Percentiles rank a stretch among this genome's conserved stretches.
Conservation (phyloP, 345 rosid species). For the Hirschfeldia incana region DNA sequence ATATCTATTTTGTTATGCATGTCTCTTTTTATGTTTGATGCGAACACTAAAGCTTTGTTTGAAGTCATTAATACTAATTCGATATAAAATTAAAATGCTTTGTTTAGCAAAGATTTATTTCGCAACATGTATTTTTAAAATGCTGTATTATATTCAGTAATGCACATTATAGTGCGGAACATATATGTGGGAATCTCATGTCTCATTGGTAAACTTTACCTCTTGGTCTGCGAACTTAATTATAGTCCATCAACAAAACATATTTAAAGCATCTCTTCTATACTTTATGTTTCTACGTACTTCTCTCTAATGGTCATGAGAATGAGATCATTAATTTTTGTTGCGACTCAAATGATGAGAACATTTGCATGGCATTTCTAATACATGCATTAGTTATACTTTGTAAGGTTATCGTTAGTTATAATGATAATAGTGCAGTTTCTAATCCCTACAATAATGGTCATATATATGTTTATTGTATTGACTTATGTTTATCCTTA, state of each 20-base stretch:
- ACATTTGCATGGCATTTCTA: background rate
- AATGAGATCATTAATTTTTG: constrained; percentile 2
- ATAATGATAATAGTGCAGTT: background rate
- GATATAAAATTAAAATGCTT: too few species aligned
- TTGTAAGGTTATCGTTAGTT: background rate
- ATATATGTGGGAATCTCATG: constrained; percentile 25
- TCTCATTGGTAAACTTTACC: constrained; percentile 20
- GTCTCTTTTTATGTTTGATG: background rate
- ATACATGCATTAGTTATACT: background rate
- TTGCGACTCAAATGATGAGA: background rate
- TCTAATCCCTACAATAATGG: background rate
- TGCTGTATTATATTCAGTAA: constrained; percentile 1
- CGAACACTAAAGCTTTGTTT: too few species aligned
- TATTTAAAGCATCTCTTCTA: constrained; percentile 9
- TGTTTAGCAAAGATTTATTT: background rate
- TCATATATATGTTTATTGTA: background rate
- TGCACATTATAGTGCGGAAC: constrained; percentile 1
- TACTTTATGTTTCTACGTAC: constrained; percentile 7
- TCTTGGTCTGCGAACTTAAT: constrained; percentile 5
- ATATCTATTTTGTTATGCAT: background rate
- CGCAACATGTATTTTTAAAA: background rate
- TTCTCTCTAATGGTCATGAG: background rate
- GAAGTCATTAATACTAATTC: too few species aligned
- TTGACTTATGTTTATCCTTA: background rate
- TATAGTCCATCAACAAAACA: constrained; percentile 1